phyloP scores from a whole-genome alignment of 768 basidiomycete genomes.

The Lepiota venenata region DNA sequence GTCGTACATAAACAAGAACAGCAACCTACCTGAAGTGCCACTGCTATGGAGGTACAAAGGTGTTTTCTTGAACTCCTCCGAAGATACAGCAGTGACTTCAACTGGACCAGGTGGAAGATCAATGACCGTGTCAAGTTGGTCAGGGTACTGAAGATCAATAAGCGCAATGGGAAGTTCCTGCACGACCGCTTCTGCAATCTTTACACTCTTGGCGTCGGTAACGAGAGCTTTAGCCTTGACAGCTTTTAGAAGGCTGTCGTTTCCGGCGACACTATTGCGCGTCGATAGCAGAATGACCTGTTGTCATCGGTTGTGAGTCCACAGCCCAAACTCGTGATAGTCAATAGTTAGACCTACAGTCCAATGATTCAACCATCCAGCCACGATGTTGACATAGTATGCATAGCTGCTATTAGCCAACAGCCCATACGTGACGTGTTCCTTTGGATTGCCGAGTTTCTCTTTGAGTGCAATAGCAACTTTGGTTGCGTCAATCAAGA shows the following conservation, averaged over 20 bases:
- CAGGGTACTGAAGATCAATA: not conserved
- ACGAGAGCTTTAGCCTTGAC: constrained; percentile 8
- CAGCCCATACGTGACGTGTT: not conserved
- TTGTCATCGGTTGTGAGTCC: too few relatives aligned
- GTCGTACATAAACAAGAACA: not conserved
- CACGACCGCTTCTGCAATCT: constrained; percentile 2
- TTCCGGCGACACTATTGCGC: constrained; percentile 8
- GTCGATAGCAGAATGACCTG: constrained; percentile 8
- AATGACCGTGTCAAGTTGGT: not conserved
- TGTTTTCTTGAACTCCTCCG: constrained; percentile 4
- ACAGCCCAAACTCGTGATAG: not conserved
- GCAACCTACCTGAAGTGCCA: constrained; percentile 7
- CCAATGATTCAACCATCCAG: constrained; percentile 11
- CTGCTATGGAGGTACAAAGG: constrained; percentile 11
- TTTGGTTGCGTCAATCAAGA: constrained; percentile 5
- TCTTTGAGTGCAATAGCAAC: not conserved
- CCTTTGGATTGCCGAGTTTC: not conserved
- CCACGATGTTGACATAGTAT: constrained; percentile 10
- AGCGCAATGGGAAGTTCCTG: not conserved
- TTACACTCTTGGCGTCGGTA: not conserved
- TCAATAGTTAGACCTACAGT: not conserved
- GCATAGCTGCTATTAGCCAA: constrained; percentile 11
- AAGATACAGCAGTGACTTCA: not conserved
- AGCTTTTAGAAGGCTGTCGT: constrained; percentile 4
- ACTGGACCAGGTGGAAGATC: constrained; percentile 2